Evolutionary conservation across 371 early-diverging fungal species (phyloP).

Genomic region (Capillidium heterosporum): DNA sequence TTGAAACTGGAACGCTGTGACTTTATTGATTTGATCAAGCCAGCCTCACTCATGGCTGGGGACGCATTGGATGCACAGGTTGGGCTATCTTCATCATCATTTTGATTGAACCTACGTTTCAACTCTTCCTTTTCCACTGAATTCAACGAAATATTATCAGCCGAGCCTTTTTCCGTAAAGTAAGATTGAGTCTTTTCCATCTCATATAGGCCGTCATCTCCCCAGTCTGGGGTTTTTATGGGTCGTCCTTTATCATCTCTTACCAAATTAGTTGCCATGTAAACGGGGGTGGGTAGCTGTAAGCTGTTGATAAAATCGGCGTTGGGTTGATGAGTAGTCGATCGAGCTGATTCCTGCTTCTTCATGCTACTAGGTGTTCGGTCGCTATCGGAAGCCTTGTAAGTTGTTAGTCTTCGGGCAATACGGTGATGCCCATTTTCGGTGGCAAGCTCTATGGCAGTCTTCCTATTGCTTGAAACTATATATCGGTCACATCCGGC

Average conservation of each 20-base stretch:
- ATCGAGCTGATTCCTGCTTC: neutral
- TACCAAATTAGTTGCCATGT: neutral
- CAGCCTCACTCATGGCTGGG: no score
- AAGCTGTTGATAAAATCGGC: neutral
- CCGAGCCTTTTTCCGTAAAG: no score
- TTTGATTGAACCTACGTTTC: neutral
- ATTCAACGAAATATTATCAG: neutral
- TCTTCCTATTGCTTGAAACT: conserved; percentile 15
- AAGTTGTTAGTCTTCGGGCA: neutral
- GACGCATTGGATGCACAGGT: no score
- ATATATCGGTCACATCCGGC: conserved; percentile 15
- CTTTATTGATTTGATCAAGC: no score
- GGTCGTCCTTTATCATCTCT: neutral
- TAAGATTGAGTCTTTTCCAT: no score
- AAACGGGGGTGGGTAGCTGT: neutral
- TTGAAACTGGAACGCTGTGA: neutral
- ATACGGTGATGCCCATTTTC: conserved; percentile 15
- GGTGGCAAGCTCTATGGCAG: conserved; percentile 15
- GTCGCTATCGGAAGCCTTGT: neutral
- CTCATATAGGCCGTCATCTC: no score
- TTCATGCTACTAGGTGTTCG: neutral
- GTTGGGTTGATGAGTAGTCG: neutral
- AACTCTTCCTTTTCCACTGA: neutral
- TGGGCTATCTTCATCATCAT: neutral
- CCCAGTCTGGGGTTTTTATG: neutral